Evolutionary conservation across 257 asterid genomes (phyloP), one percentile per base, ranked within the genome.

Genomic region (Salvia splendens): DNA sequence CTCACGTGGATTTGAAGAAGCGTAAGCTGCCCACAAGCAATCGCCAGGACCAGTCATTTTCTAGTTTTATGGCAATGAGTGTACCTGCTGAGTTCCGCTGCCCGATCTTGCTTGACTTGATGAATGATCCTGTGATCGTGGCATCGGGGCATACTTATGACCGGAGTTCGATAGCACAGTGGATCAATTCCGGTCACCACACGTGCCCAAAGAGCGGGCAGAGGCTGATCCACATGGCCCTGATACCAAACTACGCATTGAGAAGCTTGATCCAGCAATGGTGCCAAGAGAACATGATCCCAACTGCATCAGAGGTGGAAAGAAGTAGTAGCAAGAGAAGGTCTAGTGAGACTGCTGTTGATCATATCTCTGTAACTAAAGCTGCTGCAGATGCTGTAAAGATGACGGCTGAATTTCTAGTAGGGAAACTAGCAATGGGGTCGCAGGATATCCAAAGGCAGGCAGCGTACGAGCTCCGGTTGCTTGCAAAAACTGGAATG

Each of bases 61-160:
- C 82, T 16, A 81, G 77, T 54, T 81, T 89, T 42, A 35, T 61
- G 61, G 69, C 49, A 64, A 45, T 74, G 75, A 72, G 77, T 51
- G 52, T 84, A 56, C 97, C 97, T 12, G 95, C 86, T 68, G 96
- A 91, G 66, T 86, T 80, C 62, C 83, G 88, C 2, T 91, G 97
- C 79, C 93, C 97, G 7, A 81, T 91, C 70, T 84, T 95, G 35
- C 93, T 91, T 3, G 95, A 91, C 73, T 75, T 91, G 84, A 91
- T 91, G 82, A 82, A 75, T 38, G 97, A 91, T 33, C 96, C 97
- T 0, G 96, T 91, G 38, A 91, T 88, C 65, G 76, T 88, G 5
- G 88, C 96, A 11, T 88, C 97, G 5, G 97, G 97, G 17, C 97
- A 91, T 76, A 91, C 96, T 10, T 91, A 86, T 58, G 97, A 91